These are phyloP conservation scores for Lathyrus aphaca DNA, from an alignment of 306 rosid species.

Conservation along the genomic window DNA sequence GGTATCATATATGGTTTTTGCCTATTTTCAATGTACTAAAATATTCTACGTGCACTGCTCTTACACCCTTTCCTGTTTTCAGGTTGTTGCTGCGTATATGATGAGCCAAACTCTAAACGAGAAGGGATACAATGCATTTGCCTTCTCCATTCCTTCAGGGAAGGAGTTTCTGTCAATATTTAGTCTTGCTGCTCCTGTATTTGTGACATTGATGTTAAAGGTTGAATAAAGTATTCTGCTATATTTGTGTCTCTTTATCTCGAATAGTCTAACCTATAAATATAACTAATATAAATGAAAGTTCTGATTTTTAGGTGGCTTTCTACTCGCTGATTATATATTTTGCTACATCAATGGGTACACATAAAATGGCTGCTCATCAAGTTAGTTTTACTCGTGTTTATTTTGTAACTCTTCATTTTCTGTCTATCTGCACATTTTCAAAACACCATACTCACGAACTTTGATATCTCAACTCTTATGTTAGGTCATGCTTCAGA, in stretches of 20 bases:
- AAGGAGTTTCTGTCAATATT: slow-evolving; percentile 53
- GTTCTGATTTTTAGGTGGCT: slow-evolving; percentile 45
- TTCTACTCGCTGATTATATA: slow-evolving; percentile 54
- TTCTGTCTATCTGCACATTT: slow-evolving; percentile 25
- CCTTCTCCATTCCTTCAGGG: slow-evolving; percentile 62
- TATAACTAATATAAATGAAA: slow-evolving; percentile 31
- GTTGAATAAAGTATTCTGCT: slow-evolving; percentile 37
- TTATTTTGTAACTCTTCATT: slow-evolving; percentile 20
- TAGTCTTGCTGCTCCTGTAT: slow-evolving; percentile 71
- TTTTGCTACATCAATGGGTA: slow-evolving; percentile 49
- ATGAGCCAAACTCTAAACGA: slow-evolving; percentile 63
- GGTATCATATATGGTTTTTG: slow-evolving; percentile 10
- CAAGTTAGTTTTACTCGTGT: slow-evolving; percentile 39
- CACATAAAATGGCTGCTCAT: slow-evolving; percentile 49
- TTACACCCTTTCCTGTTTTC: slow-evolving; percentile 3
- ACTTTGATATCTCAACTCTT: slow-evolving; percentile 23
- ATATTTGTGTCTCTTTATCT: slow-evolving; percentile 9
- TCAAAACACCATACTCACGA: slow-evolving; percentile 8
- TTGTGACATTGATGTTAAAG: slow-evolving; percentile 73
- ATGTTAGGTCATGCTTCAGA: slow-evolving; percentile 51
- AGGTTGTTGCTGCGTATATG: slow-evolving; percentile 79
- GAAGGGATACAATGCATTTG: slow-evolving; percentile 64
- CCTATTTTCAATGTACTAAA: slow-evolving; percentile 16
- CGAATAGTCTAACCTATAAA: slow-evolving; percentile 12
- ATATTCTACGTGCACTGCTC: neutral